phyloP scores from a whole-genome alignment of 169 alveolate species.

The Plasmodium gonderi region DNA sequence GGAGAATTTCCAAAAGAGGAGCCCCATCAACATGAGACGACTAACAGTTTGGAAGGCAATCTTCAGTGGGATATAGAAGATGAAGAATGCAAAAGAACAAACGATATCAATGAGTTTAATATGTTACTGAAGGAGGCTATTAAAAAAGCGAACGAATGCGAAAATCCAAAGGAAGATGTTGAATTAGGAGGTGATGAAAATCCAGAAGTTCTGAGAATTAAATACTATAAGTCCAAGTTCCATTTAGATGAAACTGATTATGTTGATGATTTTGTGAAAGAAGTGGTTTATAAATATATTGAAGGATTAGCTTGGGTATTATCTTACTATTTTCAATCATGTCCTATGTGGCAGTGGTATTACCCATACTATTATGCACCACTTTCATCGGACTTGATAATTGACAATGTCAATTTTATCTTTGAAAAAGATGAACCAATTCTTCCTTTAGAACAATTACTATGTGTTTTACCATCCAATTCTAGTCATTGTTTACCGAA shows the following conservation, averaged over 20 bases:
- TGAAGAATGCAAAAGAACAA: not conserved
- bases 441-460: slow-evolving; percentile 96
- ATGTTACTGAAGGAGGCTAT: slow-evolving; percentile 56
- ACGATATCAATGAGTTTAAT: slow-evolving; percentile 60
- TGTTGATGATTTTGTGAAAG: slow-evolving; percentile 55
- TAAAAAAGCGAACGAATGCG: slow-evolving; percentile 67
- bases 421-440: slow-evolving; percentile 93
- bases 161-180: slow-evolving; percentile 70
- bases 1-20: not conserved
- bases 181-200: slow-evolving; percentile 71
- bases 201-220: slow-evolving; percentile 39
- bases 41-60: too few relatives aligned
- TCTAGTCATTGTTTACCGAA: slow-evolving; percentile 95
- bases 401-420: slow-evolving; percentile 47
- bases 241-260: slow-evolving; percentile 62
- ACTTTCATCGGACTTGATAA: slow-evolving; percentile 93
- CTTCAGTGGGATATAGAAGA: not conserved
- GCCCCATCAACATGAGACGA: too few relatives aligned
- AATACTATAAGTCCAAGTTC: slow-evolving; percentile 57
- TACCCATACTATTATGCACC: slow-evolving; percentile 99
- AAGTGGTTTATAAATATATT: slow-evolving; percentile 87
- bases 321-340: slow-evolving; percentile 92
- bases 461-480: slow-evolving; percentile 97
- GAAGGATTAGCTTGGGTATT: slow-evolving; percentile 98
- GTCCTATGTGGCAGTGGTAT: slow-evolving; percentile 98